phyloP scores from a whole-genome alignment of 1,284 basidiomycete genomes.

The Apiotrichum gracile region DNA sequence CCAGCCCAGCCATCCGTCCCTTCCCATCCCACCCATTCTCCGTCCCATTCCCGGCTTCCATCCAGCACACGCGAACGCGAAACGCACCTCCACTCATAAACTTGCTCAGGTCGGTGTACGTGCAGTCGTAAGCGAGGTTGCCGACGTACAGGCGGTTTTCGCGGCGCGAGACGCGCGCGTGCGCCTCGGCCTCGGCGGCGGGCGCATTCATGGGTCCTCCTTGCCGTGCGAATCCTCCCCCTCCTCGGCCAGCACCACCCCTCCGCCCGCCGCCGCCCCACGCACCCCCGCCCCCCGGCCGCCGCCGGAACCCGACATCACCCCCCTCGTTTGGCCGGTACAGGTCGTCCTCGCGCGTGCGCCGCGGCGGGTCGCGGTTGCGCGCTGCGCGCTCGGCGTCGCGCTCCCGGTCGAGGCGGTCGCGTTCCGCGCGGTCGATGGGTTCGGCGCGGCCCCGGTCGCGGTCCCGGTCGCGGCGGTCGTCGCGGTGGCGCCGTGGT shows the following conservation, averaged over 20 bases:
- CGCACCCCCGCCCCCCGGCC: background rate
- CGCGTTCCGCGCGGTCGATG: slow-evolving; percentile 20
- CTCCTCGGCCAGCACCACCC: slow-evolving; percentile 39
- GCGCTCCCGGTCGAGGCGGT: slow-evolving; percentile 56
- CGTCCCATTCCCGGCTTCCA: slow-evolving; percentile 31
- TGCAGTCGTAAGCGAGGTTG: slow-evolving; percentile 95
- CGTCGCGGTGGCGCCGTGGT: slow-evolving; percentile 1
- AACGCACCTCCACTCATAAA: slow-evolving; percentile 99
- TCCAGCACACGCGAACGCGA: slow-evolving; percentile 8
- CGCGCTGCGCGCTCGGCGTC: background rate
- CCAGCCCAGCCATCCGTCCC: background rate
- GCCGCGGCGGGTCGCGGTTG: slow-evolving; percentile 12
- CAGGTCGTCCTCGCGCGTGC: background rate
- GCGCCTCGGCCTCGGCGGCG: slow-evolving; percentile 78
- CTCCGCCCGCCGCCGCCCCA: background rate
- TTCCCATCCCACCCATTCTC: background rate
- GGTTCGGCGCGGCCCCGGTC: background rate
- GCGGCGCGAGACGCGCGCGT: slow-evolving; percentile 87
- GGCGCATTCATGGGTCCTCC: slow-evolving; percentile 69
- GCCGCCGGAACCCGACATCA: slow-evolving; percentile 11
- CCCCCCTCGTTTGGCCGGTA: slow-evolving; percentile 8
- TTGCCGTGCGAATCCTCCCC: background rate
- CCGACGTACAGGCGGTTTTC: slow-evolving; percentile 98
- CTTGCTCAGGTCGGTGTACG: slow-evolving; percentile 94
- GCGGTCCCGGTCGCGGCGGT: background rate